phyloP scores from a whole-genome alignment of 768 basidiomycete species.

The Termitomyces sp. region DNA sequence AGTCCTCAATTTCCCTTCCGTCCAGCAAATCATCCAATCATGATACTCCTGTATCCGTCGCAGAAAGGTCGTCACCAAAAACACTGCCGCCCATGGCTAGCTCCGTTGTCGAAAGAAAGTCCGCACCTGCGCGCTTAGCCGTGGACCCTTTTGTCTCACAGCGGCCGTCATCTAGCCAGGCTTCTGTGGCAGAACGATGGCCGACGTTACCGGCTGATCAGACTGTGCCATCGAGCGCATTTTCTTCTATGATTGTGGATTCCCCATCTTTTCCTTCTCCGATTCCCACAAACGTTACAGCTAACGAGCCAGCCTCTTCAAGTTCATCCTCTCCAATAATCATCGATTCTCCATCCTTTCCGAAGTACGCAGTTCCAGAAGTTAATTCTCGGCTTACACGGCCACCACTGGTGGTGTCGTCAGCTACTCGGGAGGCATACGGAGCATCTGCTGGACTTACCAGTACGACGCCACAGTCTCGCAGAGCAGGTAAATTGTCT shows the following conservation, averaged over 20 bases:
- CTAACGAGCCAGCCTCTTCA: not conserved
- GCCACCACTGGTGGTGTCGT: conserved; percentile 7
- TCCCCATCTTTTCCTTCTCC: conserved; percentile 32
- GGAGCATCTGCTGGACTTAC: not conserved
- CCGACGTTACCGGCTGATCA: not conserved
- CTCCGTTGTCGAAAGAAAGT: conserved; percentile 12
- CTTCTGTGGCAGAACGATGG: conserved; percentile 4
- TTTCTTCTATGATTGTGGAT: conserved; percentile 28
- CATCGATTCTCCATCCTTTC: conserved; percentile 16
- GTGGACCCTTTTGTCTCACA: conserved; percentile 9
- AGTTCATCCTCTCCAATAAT: conserved; percentile 3
- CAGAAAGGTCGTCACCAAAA: conserved; percentile 31
- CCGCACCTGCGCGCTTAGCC: conserved; percentile 22
- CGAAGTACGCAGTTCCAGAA: not conserved
- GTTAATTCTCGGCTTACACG: conserved; percentile 2
- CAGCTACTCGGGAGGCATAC: conserved; percentile 3
- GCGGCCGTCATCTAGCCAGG: conserved; percentile 20
- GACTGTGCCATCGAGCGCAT: conserved; percentile 5
- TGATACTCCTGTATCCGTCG: conserved; percentile 21
- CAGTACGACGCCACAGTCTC: not conserved
- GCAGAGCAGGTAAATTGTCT: conserved; percentile 17
- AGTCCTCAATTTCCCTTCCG: conserved; percentile 13
- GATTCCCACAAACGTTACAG: conserved; percentile 1
- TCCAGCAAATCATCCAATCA: conserved; percentile 1
- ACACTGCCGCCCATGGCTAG: conserved; percentile 7